These are phyloP conservation scores for Clitopilus hobsonii DNA, from an alignment of 768 basidiomycete genomes.

Conservation along the genomic window DNA sequence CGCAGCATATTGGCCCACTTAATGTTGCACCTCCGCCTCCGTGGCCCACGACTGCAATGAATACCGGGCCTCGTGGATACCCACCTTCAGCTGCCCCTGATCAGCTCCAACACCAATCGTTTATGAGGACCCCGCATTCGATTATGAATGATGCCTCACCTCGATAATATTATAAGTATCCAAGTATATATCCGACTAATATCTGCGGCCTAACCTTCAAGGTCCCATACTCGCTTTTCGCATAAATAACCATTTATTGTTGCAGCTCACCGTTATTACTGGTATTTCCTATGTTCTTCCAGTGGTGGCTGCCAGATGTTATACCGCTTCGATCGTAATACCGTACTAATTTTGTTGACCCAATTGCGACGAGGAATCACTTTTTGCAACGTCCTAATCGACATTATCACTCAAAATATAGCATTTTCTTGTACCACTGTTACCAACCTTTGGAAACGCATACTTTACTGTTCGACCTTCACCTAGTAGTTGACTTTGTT, in stretches of 20 bases:
- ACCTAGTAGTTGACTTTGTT: not conserved
- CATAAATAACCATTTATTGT: constrained; percentile 2
- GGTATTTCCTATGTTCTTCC: constrained; percentile 4
- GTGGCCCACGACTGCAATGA: not conserved
- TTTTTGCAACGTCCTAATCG: too few species aligned
- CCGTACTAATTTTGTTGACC: not conserved
- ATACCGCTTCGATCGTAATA: constrained; percentile 5
- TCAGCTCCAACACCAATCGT: constrained; percentile 32
- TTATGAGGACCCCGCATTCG: constrained; percentile 26
- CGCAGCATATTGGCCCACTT: not conserved
- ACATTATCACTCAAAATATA: too few species aligned
- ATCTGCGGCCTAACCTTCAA: not conserved
- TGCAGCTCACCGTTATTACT: not conserved
- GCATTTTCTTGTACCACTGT: too few species aligned
- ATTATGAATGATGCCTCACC: constrained; percentile 15
- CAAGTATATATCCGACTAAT: not conserved
- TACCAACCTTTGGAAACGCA: not conserved
- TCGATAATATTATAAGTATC: constrained; percentile 16
- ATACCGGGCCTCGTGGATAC: constrained; percentile 11
- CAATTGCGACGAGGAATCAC: not conserved
- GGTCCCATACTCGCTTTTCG: constrained; percentile 1
- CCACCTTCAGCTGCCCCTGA: constrained; percentile 16
- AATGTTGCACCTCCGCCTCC: not conserved
- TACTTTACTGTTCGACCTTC: not conserved
- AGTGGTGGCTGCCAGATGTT: constrained; percentile 9